Evolutionary conservation across 495 filamentous ascomycete species (phyloP).

Genomic region (Penicillium crystallinum): DNA sequence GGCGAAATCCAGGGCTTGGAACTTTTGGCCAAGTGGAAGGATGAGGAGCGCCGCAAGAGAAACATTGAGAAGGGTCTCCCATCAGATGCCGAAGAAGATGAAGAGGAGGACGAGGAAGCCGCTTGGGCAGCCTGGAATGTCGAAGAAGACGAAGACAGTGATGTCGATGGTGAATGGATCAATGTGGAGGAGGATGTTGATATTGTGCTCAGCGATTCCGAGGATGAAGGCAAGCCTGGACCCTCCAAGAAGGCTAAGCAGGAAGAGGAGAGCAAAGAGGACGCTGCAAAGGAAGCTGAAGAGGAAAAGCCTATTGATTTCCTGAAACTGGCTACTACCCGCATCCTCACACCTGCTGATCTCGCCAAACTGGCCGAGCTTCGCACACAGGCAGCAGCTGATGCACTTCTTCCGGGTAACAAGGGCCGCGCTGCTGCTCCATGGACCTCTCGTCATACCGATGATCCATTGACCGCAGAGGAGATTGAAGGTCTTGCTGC

Average conservation of each 20-base stretch:
- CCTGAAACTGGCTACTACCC: constrained; percentile 73
- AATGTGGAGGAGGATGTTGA: constrained; percentile 80
- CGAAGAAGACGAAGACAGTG: constrained; percentile 65
- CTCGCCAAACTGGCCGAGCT: constrained; percentile 89
- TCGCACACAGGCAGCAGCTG: constrained; percentile 62
- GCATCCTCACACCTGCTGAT: constrained; percentile 87
- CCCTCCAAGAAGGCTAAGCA: constrained; percentile 56
- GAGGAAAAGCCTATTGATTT: constrained; percentile 35
- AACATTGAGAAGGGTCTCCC: constrained; percentile 58
- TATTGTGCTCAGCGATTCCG: constrained; percentile 68
- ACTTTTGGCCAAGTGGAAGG: constrained; percentile 88
- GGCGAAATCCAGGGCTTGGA: constrained; percentile 92
- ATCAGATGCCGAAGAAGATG: constrained; percentile 50
- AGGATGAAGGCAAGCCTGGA: constrained; percentile 58
- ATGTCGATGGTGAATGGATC: constrained; percentile 86
- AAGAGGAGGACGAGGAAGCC: constrained; percentile 59
- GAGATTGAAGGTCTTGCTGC: constrained; percentile 72
- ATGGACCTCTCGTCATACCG: constrained; percentile 55
- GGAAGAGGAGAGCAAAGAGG: constrained; percentile 19
- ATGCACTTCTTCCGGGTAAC: constrained; percentile 49
- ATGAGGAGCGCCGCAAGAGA: constrained; percentile 73
- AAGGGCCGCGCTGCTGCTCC: constrained; percentile 38
- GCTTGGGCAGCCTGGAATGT: constrained; percentile 83
- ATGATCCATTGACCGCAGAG: constrained; percentile 79
- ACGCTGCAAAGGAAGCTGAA: constrained; percentile 16